phyloP scores from a whole-genome alignment of 1,284 basidiomycete genomes.

The Marasmius oreades region DNA sequence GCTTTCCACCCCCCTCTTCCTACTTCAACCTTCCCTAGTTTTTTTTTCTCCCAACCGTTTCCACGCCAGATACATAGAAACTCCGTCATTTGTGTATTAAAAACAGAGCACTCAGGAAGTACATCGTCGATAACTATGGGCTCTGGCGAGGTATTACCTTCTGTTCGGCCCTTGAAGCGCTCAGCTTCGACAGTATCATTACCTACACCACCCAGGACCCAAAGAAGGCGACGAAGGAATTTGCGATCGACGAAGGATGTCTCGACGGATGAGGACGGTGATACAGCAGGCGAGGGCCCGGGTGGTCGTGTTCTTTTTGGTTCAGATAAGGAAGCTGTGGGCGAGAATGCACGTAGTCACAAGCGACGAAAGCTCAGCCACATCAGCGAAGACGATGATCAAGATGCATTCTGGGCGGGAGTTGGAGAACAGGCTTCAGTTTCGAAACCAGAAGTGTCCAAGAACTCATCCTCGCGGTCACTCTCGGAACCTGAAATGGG shows the following conservation, averaged over 20 bases:
- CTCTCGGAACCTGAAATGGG: slow-evolving; percentile 7
- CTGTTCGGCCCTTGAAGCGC: slow-evolving; percentile 10
- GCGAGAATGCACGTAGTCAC: slow-evolving; percentile 14
- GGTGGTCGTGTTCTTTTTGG: slow-evolving; percentile 14
- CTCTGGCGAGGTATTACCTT: neutral
- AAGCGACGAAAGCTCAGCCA: slow-evolving; percentile 34
- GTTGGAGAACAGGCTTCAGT: neutral
- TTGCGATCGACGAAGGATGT: slow-evolving; percentile 4
- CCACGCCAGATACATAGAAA: no score
- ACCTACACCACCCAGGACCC: slow-evolving; percentile 19
- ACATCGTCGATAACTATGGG: neutral
- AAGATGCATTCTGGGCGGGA: slow-evolving; percentile 42
- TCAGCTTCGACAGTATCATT: slow-evolving; percentile 19
- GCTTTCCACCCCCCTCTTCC: no score
- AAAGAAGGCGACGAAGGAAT: slow-evolving; percentile 9
- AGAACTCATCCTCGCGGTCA: no score
- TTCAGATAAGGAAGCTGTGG: slow-evolving; percentile 13
- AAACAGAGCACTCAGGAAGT: no score
- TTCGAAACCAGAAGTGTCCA: neutral
- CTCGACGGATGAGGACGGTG: slow-evolving; percentile 7
- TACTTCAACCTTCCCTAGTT: no score
- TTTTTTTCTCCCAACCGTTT: no score
- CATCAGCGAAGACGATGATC: slow-evolving; percentile 27
- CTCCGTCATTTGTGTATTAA: no score
- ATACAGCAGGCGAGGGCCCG: slow-evolving; percentile 10